Evolutionary conservation across 352 stramenopile species (phyloP).

Genomic region (Phytophthora sojae): DNA sequence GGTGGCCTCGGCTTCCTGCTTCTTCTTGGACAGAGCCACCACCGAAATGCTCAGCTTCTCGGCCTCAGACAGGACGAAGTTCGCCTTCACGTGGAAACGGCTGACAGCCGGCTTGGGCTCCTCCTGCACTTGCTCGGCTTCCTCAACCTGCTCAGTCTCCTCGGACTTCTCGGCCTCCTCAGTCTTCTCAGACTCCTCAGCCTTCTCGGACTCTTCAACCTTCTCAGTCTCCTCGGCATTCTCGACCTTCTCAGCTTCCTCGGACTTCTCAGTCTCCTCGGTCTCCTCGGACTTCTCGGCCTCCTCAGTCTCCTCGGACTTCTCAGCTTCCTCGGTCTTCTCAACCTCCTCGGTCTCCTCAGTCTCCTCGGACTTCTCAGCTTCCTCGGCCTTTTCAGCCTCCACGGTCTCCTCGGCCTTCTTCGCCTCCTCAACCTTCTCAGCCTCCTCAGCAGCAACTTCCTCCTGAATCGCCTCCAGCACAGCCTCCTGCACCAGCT

Average conservation of each 20-base stretch:
- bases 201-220: conserved; percentile 13
- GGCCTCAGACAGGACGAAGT: conserved; percentile 77
- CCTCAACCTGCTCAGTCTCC: conserved; percentile 30
- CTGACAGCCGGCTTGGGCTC: conserved; percentile 42
- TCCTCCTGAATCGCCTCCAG: conserved; percentile 28
- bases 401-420: conserved; percentile 19
- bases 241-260: conserved; percentile 10
- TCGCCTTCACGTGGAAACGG: conserved; percentile 76
- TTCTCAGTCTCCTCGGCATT: conserved; percentile 6
- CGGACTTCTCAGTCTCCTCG: conserved; percentile 17
- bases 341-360: conserved; percentile 18
- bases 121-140: conserved; percentile 25
- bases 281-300: conserved; percentile 23
- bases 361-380: background rate
- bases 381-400: conserved; percentile 17
- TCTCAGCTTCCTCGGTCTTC: conserved; percentile 5
- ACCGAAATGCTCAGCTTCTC: conserved; percentile 79
- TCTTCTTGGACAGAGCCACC: conserved; percentile 79
- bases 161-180: conserved; percentile 22
- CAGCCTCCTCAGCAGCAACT: conserved; percentile 17
- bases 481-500: conserved; percentile 37
- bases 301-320: conserved; percentile 8
- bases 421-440: conserved; percentile 23
- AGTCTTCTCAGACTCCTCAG: conserved; percentile 14
- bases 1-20: conserved; percentile 77